Conservation (phyloP, 208 protist genomes). For the Acanthamoeba healyi region DNA sequence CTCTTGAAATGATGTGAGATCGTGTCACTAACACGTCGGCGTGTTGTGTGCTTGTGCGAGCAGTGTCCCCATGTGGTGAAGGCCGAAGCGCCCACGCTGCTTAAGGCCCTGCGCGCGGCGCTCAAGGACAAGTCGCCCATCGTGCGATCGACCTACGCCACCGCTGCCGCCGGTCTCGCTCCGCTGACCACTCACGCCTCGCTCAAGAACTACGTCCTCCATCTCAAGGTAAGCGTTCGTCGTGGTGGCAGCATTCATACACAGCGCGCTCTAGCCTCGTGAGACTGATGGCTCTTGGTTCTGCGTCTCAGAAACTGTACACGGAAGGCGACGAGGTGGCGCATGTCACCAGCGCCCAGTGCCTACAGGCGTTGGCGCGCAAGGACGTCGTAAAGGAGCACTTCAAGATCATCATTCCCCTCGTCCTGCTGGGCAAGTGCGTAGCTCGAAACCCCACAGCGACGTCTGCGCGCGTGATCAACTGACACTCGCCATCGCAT, state of each 20-base stretch:
- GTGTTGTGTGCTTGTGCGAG: neutral
- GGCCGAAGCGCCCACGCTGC: slow-evolving; percentile 17
- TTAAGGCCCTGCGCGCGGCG: slow-evolving; percentile 67
- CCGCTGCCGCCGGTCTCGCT: slow-evolving; percentile 68
- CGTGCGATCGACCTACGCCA: slow-evolving; percentile 71
- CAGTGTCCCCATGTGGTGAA: slow-evolving; percentile 63
- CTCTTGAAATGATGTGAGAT: too few relatives aligned
- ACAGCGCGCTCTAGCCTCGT: too few relatives aligned
- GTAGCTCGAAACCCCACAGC: neutral
- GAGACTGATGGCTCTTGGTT: too few relatives aligned
- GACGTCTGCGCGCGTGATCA: too few relatives aligned
- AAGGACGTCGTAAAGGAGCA: slow-evolving; percentile 65
- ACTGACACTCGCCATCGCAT: neutral
- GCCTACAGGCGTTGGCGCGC: slow-evolving; percentile 50
- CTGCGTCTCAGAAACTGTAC: slow-evolving; percentile 58
- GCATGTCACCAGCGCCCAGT: slow-evolving; percentile 52
- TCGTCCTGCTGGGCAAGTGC: slow-evolving; percentile 70
- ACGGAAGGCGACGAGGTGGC: slow-evolving; percentile 57
- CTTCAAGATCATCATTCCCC: slow-evolving; percentile 54
- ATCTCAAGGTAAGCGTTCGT: slow-evolving; percentile 21
- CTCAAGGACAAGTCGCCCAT: slow-evolving; percentile 76
- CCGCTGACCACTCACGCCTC: slow-evolving; percentile 57
- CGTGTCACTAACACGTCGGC: too few relatives aligned
- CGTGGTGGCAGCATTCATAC: neutral
- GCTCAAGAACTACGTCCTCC: slow-evolving; percentile 59